Evolutionary conservation across 768 basidiomycete species (phyloP).

Genomic region (Kondoa malvinella): DNA sequence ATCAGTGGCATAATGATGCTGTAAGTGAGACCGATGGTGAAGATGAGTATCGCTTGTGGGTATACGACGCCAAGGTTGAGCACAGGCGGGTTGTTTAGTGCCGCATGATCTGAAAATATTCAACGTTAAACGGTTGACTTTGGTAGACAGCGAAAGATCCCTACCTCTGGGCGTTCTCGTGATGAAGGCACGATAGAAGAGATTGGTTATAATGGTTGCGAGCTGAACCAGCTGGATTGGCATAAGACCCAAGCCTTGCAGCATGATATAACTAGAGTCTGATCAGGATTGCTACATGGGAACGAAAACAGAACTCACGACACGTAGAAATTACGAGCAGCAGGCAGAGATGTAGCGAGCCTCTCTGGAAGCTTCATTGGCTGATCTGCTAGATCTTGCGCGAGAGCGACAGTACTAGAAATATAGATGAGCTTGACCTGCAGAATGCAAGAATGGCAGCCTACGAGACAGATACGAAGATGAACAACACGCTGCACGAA

Average conservation of each 20-base stretch:
- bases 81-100: slow-evolving; percentile 92
- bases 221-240: slow-evolving; percentile 79
- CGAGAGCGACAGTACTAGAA: slow-evolving; percentile 40
- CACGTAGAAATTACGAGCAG: slow-evolving; percentile 47
- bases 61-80: slow-evolving; percentile 96
- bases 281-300: neutral
- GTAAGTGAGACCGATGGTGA: slow-evolving; percentile 85
- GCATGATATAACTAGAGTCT: slow-evolving; percentile 49
- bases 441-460: neutral
- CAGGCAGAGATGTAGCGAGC: slow-evolving; percentile 54
- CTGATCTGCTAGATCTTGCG: slow-evolving; percentile 77
- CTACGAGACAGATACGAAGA: slow-evolving; percentile 23
- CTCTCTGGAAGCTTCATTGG: slow-evolving; percentile 90
- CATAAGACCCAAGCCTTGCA: slow-evolving; percentile 85
- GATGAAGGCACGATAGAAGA: slow-evolving; percentile 54
- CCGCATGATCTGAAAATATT: slow-evolving; percentile 58
- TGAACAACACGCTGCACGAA: slow-evolving; percentile 23
- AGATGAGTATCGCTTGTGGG: slow-evolving; percentile 88
- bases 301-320: slow-evolving; percentile 47
- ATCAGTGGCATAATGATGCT: slow-evolving; percentile 92
- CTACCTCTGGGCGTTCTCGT: slow-evolving; percentile 81
- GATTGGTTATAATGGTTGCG: slow-evolving; percentile 65
- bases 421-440: neutral
- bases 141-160: slow-evolving; percentile 14
- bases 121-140: slow-evolving; percentile 6